These are phyloP conservation scores for Cicer bijugum DNA, from an alignment of 306 rosid genomes.

Conservation along the genomic window DNA sequence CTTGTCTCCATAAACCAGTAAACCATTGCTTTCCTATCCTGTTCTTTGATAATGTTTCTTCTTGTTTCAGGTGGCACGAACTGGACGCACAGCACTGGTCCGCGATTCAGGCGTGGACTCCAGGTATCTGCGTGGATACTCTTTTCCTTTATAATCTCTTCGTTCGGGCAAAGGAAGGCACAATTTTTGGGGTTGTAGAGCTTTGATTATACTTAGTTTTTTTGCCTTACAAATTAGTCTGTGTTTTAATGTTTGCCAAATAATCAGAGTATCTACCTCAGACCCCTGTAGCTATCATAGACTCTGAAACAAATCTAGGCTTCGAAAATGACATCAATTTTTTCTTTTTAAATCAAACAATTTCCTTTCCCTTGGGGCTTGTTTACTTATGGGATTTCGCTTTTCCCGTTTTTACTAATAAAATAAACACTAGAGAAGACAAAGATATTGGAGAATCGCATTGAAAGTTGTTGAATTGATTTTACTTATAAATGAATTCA, in stretches of 20 bases:
- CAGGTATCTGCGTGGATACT: slow-evolving; percentile 75
- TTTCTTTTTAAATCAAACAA: not conserved
- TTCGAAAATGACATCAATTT: not conserved
- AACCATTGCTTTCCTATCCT: not conserved
- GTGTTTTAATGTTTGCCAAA: slow-evolving; percentile 22
- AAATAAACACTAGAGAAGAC: too few species aligned
- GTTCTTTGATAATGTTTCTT: not conserved
- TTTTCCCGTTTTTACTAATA: too few species aligned
- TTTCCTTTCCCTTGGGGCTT: not conserved
- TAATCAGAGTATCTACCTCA: not conserved
- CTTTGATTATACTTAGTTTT: slow-evolving; percentile 12
- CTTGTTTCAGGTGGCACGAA: slow-evolving; percentile 75
- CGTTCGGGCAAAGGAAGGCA: slow-evolving; percentile 1
- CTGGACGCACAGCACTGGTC: slow-evolving; percentile 74
- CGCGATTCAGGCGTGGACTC: slow-evolving; percentile 90
- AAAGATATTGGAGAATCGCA: too few species aligned
- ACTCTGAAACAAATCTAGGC: not conserved
- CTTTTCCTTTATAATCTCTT: slow-evolving; percentile 58
- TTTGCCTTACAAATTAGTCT: slow-evolving; percentile 23
- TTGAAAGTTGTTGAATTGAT: too few species aligned
- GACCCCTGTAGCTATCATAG: not conserved
- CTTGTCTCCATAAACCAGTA: not conserved
- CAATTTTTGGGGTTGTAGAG: slow-evolving; percentile 3
- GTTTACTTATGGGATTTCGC: too few species aligned
- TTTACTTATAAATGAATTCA: too few species aligned